Evolutionary conservation across 305 asterid species (phyloP), one percentile per base, ranked within the genome.

Genomic region (Euphrasia arctica): DNA sequence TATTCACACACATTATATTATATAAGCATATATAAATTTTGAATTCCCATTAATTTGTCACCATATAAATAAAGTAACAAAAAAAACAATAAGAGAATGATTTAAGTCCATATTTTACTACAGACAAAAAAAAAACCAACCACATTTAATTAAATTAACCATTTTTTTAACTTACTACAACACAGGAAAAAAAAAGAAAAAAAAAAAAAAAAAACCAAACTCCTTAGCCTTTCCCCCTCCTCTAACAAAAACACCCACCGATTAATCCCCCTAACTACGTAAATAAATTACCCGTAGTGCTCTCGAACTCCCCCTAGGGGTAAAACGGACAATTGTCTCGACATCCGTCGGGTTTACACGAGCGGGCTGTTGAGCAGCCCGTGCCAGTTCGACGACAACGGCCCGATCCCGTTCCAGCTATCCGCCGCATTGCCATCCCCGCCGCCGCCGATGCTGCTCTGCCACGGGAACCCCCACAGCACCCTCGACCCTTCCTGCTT

Each of bases 381-480:
- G 56, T 51, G 56, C 56, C 56, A 51, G 22, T 51, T 51, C 7
- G 12, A 15, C 3, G 56, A 50, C 9, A 11, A 14, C 25, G 29
- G 15, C 8, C 56, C 56, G 3, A 51, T 51, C 4, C 29, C 29
- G 4, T 14, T 51, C 56, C 56, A 51, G 10, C 22, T 15, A 15
- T 51, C 56, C 12, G 56, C 56, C 11, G 1, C 55, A 14, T 50
- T 50, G 28, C 55, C 55, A 50, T 50, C 55, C 55, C 55, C 18
- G 15, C 27, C 15, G 6, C 51, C 51, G 15, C 10, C 15, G 6
- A 4, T 5, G 2, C 0, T 4, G 52, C 18, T 48, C 18, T 18
- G 56, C 56, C 28, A 51, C 28, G 56, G 56, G 56, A 51, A 15
- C 8, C 56, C 56, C 56, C 28, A 51, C 56, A 51, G 9, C 2